phyloP scores from a whole-genome alignment of 2,329 filamentous ascomycete genomes.

The Lecanicillium sp. region DNA sequence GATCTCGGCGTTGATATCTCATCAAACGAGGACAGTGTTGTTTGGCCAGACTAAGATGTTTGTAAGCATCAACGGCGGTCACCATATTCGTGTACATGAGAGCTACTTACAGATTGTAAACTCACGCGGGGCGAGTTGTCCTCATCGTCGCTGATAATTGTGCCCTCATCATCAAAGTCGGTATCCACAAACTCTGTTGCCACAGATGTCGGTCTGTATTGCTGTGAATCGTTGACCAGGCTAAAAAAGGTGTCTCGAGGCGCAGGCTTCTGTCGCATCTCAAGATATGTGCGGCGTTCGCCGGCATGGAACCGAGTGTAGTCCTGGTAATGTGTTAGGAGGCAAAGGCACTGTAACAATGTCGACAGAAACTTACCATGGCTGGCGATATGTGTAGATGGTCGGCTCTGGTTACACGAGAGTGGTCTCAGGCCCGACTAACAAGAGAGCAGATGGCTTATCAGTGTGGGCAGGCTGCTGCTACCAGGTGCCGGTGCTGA shows the following conservation, averaged over 20 bases:
- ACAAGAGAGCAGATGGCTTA: too few species aligned
- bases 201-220: conserved; percentile 56
- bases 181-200: conserved; percentile 74
- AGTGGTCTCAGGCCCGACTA: too few species aligned
- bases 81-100: not conserved
- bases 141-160: conserved; percentile 48
- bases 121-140: conserved; percentile 61
- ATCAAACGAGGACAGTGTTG: conserved; percentile 80
- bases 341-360: conserved; percentile 3
- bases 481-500: conserved; percentile 3
- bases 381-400: too few species aligned
- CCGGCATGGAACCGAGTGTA: conserved; percentile 26
- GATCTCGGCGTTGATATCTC: conserved; percentile 73
- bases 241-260: conserved; percentile 55
- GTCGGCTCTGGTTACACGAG: too few species aligned
- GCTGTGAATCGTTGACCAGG: conserved; percentile 39
- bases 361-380: conserved; percentile 24
- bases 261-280: conserved; percentile 45
- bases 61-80: conserved; percentile 8
- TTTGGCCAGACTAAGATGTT: conserved; percentile 25
- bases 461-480: conserved; percentile 14
- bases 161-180: conserved; percentile 60
- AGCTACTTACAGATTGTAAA: conserved; percentile 59
- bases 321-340: conserved; percentile 19
- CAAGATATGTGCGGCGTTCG: conserved; percentile 31